Evolutionary conservation across 257 asterid species (phyloP), one percentile per base, ranked within the genome.

Genomic region (Jacaranda copaia): DNA sequence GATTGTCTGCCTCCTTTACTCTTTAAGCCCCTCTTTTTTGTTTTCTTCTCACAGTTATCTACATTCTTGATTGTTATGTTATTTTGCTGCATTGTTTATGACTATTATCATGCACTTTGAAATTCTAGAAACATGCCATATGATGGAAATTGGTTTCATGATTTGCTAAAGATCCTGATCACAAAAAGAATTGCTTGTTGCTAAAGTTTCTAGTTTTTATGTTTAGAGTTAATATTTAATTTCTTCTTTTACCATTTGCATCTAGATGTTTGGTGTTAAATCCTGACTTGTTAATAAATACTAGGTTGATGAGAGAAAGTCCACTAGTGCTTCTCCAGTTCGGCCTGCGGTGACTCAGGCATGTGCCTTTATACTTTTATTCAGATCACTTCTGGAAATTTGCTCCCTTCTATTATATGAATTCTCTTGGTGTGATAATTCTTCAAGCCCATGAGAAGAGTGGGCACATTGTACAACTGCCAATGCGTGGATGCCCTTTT

Each of bases 251-350:
- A 35, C 61, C 77, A 11, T n/a, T 62, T 53, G 80, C 53, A 58
- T 78, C 69, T 57, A 20, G 55, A 9, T 49, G 49, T 65, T 40
- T 40, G 46, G 12, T 70, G 48, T 70, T n/a, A 5, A 52, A 11
- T 67, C 68, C 40, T 60, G 69, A 52, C 52, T 49, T 70, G 74
- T 51, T 72, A 49, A 52, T 83, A 58, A 16, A 38, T 73, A 45
- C 19, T 65, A 81, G 85, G 81, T 78, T 45, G 62, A 55, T 59
- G 83, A 78, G 80, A 81, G 77, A 43, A 81, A 75, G 77, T 77
- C 72, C 49, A 48, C 76, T 69, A 77, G 77, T 70, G 79, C 78
- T 49, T 78, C 85, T 84, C 83, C 82, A 66, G 75, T 68, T 67
- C 68, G 32, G 75, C 73, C 73, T 81, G 75, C 76, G 40, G 77